Evolutionary conservation across 441 rosid genomes (phyloP), one percentile per base, ranked within the genome.

Genomic region (Rhodomyrtus psidioides): DNA sequence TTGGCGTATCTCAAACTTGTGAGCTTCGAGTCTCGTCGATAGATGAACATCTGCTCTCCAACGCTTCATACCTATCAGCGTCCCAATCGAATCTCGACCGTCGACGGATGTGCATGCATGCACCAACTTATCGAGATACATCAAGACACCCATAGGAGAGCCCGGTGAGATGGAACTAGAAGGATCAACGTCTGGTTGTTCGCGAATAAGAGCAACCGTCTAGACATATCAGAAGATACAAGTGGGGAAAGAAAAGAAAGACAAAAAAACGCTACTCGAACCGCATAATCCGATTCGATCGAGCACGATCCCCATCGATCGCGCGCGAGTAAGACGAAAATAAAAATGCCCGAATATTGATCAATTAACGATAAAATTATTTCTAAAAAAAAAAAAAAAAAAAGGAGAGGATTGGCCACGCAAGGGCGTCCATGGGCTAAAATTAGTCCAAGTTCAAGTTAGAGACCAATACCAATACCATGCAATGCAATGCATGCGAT

Each of bases 151-250:
- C 12, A 4, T 4, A 7, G 0, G 2, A 60, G 39, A 60, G 39
- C 1, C 10, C 1, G 0, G 0, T 8, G 24, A 28, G 1, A 62
- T 16, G 0, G 44, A 2, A 62, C 6, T 30, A 0, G 24, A 2
- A 62, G 24, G 24, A 62, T 30, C 75, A 2, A 4, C 0, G 12
- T 2, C 24, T 30, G 0, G 2, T 1, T 17, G 74, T 39, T 16
- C 74, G 1, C 6, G 1, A 9, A 4, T 6, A 2, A 62, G 24
- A 4, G 6, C 2, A 8, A 9, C 8, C 1, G 2, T 16, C 75
- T 28, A 4, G 15, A 28, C 12, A 30, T 2, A 34, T 19, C 0
- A 4, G 2, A 19, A 65, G 7, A 17, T 4, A 30, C 26, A 9
- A 2, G 26, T 2, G 14, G n/a, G n/a, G n/a, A n/a, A n/a, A n/a